Evolutionary conservation across 108 stramenopile genomes (phyloP), one percentile per base, ranked within the genome.

Genomic region (Parietichytrium sp.): DNA sequence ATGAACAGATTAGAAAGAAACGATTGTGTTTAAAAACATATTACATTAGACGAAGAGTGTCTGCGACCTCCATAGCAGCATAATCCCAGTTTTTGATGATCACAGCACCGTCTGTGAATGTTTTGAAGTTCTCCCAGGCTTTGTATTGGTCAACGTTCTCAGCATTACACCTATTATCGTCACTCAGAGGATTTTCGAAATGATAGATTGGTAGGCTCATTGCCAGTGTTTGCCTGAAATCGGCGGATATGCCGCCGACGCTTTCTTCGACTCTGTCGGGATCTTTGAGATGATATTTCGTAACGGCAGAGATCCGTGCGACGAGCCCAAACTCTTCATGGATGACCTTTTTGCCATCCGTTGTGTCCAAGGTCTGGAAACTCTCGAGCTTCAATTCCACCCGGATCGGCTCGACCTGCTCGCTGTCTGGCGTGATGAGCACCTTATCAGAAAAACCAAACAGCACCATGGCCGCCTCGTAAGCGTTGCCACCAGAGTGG

Each of bases 401-500:
- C 33, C 10, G 6, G 23, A 72, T 6, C 6, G 61, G 61, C 29
- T 33, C 38, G 13, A 42, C 61, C 0, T 42, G 61, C 20, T 72
- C 61, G 10, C 38, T 45, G 10, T 33, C 61, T 6, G 61, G 61
- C 42, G 61, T 72, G 61, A 72, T 42, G 23, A 45, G 61, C 6
- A 42, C 61, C 38, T 45, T n/a, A 23, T 72, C n/a, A 16, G 61
- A 25, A n/a, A 23, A 23, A n/a, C 38, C 61, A 27, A 72, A 72
- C 38, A 72, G 61, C 61, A 42, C 61, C 8, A 72, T 33, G 15
- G 45, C 61, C 23, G 33, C 33, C 33, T 72, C 61, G 42, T 45
- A 72, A 20, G 61, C 61, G 20, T 33, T 72, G 7, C 61, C 61
- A 23, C 61, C 61, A 8, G 61, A 72, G 61, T 72, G 61, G 10